Percentiles rank a stretch among this genome's conserved stretches.
These are phyloP conservation scores for Lachnellula occidentalis DNA, from an alignment of 2,329 filamentous ascomycete genomes.

Conservation along the genomic window DNA sequence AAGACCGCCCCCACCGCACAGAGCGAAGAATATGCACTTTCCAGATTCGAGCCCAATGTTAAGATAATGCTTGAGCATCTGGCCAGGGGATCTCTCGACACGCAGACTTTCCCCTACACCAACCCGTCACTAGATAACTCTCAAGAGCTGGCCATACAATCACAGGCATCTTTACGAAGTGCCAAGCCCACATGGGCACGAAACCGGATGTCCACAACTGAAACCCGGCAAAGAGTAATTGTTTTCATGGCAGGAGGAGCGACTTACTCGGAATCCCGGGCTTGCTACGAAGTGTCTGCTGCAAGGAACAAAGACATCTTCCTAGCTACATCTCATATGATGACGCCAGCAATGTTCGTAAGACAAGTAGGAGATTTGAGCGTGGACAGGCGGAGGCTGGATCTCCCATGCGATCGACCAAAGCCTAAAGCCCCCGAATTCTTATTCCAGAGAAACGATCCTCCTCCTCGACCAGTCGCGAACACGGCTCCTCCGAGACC, in stretches of 20 bases:
- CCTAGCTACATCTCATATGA: constrained; percentile 86
- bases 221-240: constrained; percentile 85
- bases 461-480: constrained; percentile 40
- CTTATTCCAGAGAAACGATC: constrained; percentile 69
- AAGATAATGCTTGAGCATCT: constrained; percentile 78
- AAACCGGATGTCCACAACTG: constrained; percentile 64
- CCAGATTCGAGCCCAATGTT: constrained; percentile 75
- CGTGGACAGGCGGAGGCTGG: constrained; percentile 66
- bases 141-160: constrained; percentile 49
- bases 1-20: constrained; percentile 51
- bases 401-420: constrained; percentile 75
- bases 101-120: constrained; percentile 63
- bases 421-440: constrained; percentile 79
- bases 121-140: constrained; percentile 62
- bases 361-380: constrained; percentile 78
- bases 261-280: constrained; percentile 83
- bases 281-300: constrained; percentile 81
- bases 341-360: constrained; percentile 76
- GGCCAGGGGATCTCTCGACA: constrained; percentile 61
- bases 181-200: constrained; percentile 96
- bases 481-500: constrained; percentile 15
- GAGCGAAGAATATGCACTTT: constrained; percentile 77
- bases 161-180: constrained; percentile 73
- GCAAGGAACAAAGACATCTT: constrained; percentile 75
- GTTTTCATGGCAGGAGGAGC: constrained; percentile 95